Base-by-base conservation (phyloP, 2,329 filamentous ascomycete species). In the Didymella keratinophila region DNA sequence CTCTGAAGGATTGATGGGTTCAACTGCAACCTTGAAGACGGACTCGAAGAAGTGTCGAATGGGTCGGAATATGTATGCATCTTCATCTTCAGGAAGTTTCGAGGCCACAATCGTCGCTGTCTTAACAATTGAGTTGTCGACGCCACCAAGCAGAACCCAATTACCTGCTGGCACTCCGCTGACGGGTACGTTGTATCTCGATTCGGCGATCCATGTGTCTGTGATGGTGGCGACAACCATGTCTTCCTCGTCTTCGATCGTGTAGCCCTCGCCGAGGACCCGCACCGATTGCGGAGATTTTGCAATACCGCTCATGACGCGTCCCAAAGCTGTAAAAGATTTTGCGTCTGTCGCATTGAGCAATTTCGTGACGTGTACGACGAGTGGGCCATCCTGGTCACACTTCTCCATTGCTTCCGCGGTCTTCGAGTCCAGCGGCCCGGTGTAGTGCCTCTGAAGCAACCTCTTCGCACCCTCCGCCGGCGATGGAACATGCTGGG, bases 91-190 rank as follows among this genome's bases (percentile, higher is more conserved):
- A 25, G 92, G 89, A 9, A 97, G 83, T 65, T 88, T 89, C 37
- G 87, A 86, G 1, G 92, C 87, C 28, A 99, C 87, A 46, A 99
- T 84, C 0, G 95, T 99, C 9, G 95, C 95, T 2, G 93, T 94
- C 79, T 99, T 99, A 79, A 98, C 92, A 69, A 99, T 98, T 4
- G 93, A 97, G 77, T 98, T 98, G 80, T 98, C 94, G 27, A 99
- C 89, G 14, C 94, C 95, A 54, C 91, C 88, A 16, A 99, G 83
- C n/a, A 99, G 81, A 14, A 96, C 94, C 83, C 92, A 91, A 73
- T 96, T 97, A 42, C 95, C 95, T 1, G 95, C 95, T 6, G 95
- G 95, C 25, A 99, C 88, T 48, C 95, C 95, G 67, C 93, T 92
- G 0, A 92, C 93, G 2, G 92, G 88, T 45, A 99, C 90, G 66